Conservation (phyloP, 257 asterid species). For the Paulownia fortunei region DNA sequence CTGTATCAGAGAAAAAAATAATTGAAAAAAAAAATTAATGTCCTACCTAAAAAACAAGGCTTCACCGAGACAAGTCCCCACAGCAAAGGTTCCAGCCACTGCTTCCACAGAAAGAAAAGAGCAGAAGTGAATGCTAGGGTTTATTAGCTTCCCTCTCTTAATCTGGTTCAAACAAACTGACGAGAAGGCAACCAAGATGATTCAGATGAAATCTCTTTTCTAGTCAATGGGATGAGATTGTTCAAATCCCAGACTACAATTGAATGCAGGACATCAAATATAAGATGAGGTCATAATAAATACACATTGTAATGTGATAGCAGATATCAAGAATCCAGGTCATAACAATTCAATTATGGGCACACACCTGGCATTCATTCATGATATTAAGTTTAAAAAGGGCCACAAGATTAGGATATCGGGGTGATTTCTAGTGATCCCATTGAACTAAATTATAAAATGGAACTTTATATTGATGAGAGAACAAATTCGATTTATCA, state of each 20-base stretch:
- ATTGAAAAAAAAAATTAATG: neutral
- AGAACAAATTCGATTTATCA: neutral
- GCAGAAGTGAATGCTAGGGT: constrained; percentile 3
- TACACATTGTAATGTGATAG: constrained; percentile 6
- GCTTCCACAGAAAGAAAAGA: neutral
- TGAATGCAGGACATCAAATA: neutral
- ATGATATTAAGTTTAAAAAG: neutral
- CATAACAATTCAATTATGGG: neutral
- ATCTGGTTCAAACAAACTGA: neutral
- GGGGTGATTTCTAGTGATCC: neutral
- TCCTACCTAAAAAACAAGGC: neutral
- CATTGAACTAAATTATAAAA: no score
- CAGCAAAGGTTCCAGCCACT: neutral
- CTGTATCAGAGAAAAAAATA: neutral
- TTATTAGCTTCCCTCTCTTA: neutral
- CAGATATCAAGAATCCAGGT: neutral
- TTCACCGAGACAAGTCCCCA: neutral
- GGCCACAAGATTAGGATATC: neutral
- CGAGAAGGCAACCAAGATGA: neutral
- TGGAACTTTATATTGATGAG: neutral
- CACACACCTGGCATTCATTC: constrained; percentile 18
- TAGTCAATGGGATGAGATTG: neutral
- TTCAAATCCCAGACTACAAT: neutral
- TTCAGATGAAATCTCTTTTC: neutral
- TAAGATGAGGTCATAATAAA: constrained; percentile 2